A percentile compares a stretch with the other conserved stretches of the same genome.
These are phyloP conservation scores for Trypanosoma congolense DNA, from an alignment of 208 protist genomes.

Conservation along the genomic window DNA sequence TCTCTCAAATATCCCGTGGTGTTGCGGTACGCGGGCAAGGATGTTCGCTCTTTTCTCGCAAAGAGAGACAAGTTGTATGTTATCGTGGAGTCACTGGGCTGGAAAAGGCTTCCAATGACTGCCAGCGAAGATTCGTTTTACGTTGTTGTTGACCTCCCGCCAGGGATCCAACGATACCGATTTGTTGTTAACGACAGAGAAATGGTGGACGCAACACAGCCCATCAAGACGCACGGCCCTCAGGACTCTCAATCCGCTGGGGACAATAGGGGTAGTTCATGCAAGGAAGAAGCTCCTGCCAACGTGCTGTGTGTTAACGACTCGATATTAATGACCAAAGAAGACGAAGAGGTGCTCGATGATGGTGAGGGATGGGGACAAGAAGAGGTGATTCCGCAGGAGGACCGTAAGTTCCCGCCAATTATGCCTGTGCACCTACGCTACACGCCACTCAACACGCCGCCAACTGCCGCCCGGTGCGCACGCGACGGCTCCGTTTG, in stretches of 20 bases:
- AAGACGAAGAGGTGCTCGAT: conserved; percentile 81
- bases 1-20: conserved; percentile 57
- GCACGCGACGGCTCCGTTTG: conserved; percentile 48
- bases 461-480: conserved; percentile 82
- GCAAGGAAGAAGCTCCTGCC: conserved; percentile 17
- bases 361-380: conserved; percentile 77
- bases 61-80: conserved; percentile 45
- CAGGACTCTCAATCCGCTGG: too few relatives aligned
- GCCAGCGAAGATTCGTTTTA: conserved; percentile 84
- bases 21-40: conserved; percentile 68
- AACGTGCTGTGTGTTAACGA: conserved; percentile 76
- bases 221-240: too few relatives aligned
- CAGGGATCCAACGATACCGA: conserved; percentile 77
- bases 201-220: conserved; percentile 73
- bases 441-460: conserved; percentile 89
- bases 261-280: too few relatives aligned
- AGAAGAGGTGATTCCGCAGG: conserved; percentile 77
- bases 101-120: conserved; percentile 75
- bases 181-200: conserved; percentile 68
- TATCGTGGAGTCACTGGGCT: conserved; percentile 57
- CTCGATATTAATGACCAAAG: conserved; percentile 54
- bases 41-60: conserved; percentile 42
- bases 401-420: conserved; percentile 83
- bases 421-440: conserved; percentile 87
- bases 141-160: conserved; percentile 68